Percentiles rank a stretch among this genome's conserved stretches.
phyloP scores from a whole-genome alignment of 2,329 filamentous ascomycete species.

The Penicillium sp. region DNA sequence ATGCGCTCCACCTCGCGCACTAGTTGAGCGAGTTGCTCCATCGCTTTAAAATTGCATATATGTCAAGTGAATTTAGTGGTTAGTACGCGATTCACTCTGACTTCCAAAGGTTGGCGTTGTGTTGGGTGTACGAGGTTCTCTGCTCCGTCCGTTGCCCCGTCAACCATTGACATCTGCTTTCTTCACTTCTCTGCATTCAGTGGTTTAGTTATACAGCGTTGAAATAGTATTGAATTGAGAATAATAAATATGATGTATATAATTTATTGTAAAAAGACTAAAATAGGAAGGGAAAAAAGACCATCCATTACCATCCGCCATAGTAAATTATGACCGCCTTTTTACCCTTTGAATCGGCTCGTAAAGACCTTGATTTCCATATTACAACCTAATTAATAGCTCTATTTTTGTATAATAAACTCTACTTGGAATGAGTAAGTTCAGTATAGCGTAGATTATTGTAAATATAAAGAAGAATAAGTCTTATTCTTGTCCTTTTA shows the following conservation, averaged over 20 bases:
- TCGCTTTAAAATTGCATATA: constrained; percentile 11
- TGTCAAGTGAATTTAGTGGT: background rate
- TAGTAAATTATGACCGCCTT: background rate
- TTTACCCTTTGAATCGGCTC: too few relatives aligned
- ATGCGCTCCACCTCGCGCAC: constrained; percentile 46
- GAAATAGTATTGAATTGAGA: background rate
- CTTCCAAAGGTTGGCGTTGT: background rate
- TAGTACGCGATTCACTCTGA: background rate
- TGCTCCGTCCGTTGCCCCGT: background rate
- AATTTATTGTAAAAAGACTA: background rate
- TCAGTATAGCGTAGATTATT: too few relatives aligned
- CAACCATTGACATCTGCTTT: background rate
- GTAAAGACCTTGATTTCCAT: too few relatives aligned
- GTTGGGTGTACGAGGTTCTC: background rate
- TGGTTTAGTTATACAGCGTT: too few relatives aligned
- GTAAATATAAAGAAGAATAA: too few relatives aligned
- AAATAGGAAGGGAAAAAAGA: background rate
- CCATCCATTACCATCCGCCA: too few relatives aligned
- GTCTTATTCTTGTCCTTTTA: too few relatives aligned
- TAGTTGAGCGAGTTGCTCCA: constrained; percentile 28
- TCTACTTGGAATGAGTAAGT: too few relatives aligned
- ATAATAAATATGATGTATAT: background rate
- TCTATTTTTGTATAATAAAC: too few relatives aligned
- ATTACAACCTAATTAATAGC: too few relatives aligned
- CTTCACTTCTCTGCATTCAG: background rate